Percentiles rank a stretch among this genome's conserved stretches.
Conservation (phyloP, 805 yeast genomes). For the Kodamaea neixiangensis region DNA sequence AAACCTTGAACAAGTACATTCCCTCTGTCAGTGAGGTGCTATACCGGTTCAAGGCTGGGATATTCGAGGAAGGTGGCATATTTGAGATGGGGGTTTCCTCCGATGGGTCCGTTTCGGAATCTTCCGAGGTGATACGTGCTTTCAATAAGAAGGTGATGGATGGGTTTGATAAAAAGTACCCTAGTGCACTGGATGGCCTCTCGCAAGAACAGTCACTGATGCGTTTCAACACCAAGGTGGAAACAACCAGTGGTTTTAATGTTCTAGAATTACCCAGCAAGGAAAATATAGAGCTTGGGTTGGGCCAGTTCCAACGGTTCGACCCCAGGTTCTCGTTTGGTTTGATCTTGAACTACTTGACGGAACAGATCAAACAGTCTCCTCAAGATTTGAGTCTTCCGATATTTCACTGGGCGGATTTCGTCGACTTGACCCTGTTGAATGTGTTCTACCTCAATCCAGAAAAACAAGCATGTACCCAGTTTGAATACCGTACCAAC, state of each 20-base stretch:
- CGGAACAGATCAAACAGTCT: background rate
- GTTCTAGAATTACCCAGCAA: constrained; percentile 9
- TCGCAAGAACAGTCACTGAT: background rate
- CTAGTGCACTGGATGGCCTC: background rate
- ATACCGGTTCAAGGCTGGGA: constrained; percentile 8
- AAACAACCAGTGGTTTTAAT: constrained; percentile 8
- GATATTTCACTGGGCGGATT: constrained; percentile 38
- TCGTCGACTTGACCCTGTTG: constrained; percentile 24
- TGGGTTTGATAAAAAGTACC: constrained; percentile 1
- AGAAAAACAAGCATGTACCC: constrained; percentile 20
- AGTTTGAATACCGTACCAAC: constrained; percentile 17
- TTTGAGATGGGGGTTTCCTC: background rate
- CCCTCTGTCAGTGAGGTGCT: constrained; percentile 7
- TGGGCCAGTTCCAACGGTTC: constrained; percentile 10
- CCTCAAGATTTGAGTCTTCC: constrained; percentile 14
- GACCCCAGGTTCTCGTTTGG: constrained; percentile 35
- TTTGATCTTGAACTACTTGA: constrained; percentile 15
- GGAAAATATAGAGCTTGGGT: constrained; percentile 14
- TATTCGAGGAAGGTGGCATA: background rate
- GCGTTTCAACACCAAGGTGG: constrained; percentile 1
- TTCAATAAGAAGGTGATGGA: constrained; percentile 7
- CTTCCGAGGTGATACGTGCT: background rate
- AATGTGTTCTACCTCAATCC: constrained; percentile 17
- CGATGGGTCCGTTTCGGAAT: background rate
- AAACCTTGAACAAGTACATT: background rate